Base-by-base conservation (phyloP, 352 stramenopile genomes). In the Pilasporangium apinafurcum region DNA sequence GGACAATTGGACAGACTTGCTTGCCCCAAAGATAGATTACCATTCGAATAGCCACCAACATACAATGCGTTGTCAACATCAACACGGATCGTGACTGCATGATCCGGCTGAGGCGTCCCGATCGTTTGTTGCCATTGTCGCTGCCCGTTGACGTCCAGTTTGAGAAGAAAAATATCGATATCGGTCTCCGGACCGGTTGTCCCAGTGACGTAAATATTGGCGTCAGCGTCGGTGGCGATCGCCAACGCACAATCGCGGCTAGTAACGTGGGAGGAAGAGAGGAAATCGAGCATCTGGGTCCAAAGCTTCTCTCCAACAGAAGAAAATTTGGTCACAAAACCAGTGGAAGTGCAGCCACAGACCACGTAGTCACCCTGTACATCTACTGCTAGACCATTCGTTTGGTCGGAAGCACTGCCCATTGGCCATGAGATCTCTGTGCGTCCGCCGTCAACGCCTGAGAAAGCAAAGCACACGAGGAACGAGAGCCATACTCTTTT, bases 121-220 rank as follows among this genome's bases (percentile, higher is more conserved):
- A 51, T 27, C 33, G n/a, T 18, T 44, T 24, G 33, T 17, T 37
- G 44, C 44, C 44, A 51, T 10, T 37, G 8, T 16, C 36, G 16
- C n/a, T 16, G 21, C 10, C 44, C 44, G 10, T 22, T 24, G 9
- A 22, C 7, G 8, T 13, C 24, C 16, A 43, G 13, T 27, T 51
- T 51, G n/a, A 42, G 20, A 16, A 51, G 18, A n/a, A 43, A 43
- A n/a, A 43, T 33, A 28, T 43, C 37, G 8, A 29, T 24, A 24
- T 43, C 37, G 37, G 17, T 43, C 18, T 24, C 22, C 8, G 17
- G 25, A 21, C 29, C 18, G 18, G 22, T 28, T n/a, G 16, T 7
- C 8, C 37, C 37, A 3, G 37, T 43, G 37, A 43, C 29, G 37
- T 26, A 43, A n/a, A 43, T 3, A 12, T 43, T 43, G 2, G 14